Evolutionary conservation across 208 protist genomes (phyloP), one percentile per base, ranked within the genome.

Genomic region (Porcisia hertigi): DNA sequence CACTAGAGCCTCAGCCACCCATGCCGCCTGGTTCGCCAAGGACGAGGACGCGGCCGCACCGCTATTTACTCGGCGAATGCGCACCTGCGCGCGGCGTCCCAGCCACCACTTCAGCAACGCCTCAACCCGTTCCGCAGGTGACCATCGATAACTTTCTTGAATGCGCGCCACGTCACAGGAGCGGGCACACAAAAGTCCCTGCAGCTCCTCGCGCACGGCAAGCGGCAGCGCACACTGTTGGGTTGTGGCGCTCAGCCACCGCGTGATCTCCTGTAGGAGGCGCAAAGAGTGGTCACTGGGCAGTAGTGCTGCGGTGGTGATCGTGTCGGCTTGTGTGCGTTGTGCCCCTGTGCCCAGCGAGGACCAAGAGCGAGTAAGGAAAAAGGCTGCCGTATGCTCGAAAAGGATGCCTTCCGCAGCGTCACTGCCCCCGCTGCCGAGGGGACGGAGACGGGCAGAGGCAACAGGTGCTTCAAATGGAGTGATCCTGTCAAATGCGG

Each of bases 1-100:
- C 1, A 81, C n/a, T n/a, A 76, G 39, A 60, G 70, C 54, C 66
- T 74, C 77, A 0, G 65, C 71, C 25, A 73, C 49, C 77, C 71
- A 77, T 57, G 23, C 71, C n/a, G 18, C 14, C 45, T 58, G 20
- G 4, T 18, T 25, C n/a, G 12, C 23, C n/a, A 18, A 53, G 3
- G 63, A 45, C 6, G 36, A 34, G n/a, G 36, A 36, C 3, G 64
- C 62, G 2, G 59, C 30, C 18, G 55, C 18, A 8, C 30, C 25
- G 36, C 6, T 4, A 5, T 34, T 18, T 16, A 14, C 16, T 7
- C 76, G 70, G n/a, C 71, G 53, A 49, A 76, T 11, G 57, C 65
- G 71, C 47, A 81, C 71, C 57, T 45, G 8, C 0, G 66, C 57
- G n/a, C 53, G 71, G 57, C 70, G 63, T 11, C 77, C 77, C 36